Base-by-base conservation (phyloP, 345 rosid species). In the Citrus reticulata region DNA sequence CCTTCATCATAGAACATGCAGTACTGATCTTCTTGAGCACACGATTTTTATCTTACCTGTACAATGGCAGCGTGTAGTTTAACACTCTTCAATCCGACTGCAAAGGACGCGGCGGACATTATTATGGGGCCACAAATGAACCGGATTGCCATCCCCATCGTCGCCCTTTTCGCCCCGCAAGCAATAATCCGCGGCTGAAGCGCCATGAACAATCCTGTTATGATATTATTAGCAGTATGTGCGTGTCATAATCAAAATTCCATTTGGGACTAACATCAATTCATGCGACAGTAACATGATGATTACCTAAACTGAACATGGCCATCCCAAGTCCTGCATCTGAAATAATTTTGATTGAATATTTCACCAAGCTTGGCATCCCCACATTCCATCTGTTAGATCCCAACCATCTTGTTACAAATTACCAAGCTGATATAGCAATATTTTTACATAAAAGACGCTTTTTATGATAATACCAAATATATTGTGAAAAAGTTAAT, bases 271-370 rank as follows among this genome's bases (percentile, higher is more conserved):
- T 7, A 62, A 46, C 40, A 14, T 62, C 3, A 51, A 16, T 51
- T 40, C 76, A 71, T 46, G 70, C 6, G 70, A 30, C 2, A 46
- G 72, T 51, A 75, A 65, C 64, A 34, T 51, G 22, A 72, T 55
- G 54, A 71, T 32, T 90, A 91, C 97, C 97, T 88, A 93, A 82
- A 82, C 97, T 93, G 85, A 93, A 93, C 95, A 91, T 91, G 25
- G 95, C 93, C 95, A 91, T 90, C 32, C 95, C 97, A 64, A 91
- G 92, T 24, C 97, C 95, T 6, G 97, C 93, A 84, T 91, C 92
- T 35, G 97, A 93, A 51, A 93, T 86, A 24, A 91, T 87, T 85
- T 88, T 84, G 65, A 93, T 93, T 2, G 95, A 93, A 68, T 87
- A 81, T 72, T 87, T 88, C 60, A 91, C 85, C 78, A 93, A 74